Evolutionary conservation across 148 eudicot genomes (phyloP), one percentile per base, ranked within the genome.

Genomic region (Chenopodium suecicum): DNA sequence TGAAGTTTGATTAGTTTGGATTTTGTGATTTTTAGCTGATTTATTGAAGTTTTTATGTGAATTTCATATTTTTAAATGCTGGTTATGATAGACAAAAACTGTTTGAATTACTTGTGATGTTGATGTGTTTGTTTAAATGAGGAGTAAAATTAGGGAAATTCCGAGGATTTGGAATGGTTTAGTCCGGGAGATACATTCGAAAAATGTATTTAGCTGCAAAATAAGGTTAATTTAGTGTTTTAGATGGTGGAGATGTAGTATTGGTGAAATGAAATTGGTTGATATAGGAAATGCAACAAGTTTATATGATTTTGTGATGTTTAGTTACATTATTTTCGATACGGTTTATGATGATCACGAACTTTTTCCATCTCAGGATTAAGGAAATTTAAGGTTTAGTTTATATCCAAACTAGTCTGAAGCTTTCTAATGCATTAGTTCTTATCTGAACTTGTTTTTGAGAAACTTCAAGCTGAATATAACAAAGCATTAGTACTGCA

Each of bases 221-320:
- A 70, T 48, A 37, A n/a, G 54, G 54, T 50, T 50, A 12, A 50
- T 50, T 41, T 41, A 41, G 8, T 41, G 44, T 41, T 48, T 70
- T 34, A 34, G 10, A 13, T 19, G 23, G 11, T 20, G 47, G 73
- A 70, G 69, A 31, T 72, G 29, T 14, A 17, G 31, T 47, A 47
- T 12, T 11, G 20, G 52, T 23, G 58, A 73, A 73, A n/a, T 73
- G 76, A 47, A 32, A 23, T 73, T 73, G 76, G 8, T 73, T 69
- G 27, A n/a, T 22, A 70, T 70, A 10, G 47, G 19, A 4, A 16
- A 4, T 34, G 12, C 47, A 32, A 70, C 69, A 65, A 25, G 54
- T 34, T 70, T 17, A 70, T 32, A 13, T 69, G 34, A 19, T 9
- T 9, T 65, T 11, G 27, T 65, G 69, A 8, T 14, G 27, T 23